phyloP scores from a whole-genome alignment of 129 eudicot species.

The Smallanthus sonchifolius region DNA sequence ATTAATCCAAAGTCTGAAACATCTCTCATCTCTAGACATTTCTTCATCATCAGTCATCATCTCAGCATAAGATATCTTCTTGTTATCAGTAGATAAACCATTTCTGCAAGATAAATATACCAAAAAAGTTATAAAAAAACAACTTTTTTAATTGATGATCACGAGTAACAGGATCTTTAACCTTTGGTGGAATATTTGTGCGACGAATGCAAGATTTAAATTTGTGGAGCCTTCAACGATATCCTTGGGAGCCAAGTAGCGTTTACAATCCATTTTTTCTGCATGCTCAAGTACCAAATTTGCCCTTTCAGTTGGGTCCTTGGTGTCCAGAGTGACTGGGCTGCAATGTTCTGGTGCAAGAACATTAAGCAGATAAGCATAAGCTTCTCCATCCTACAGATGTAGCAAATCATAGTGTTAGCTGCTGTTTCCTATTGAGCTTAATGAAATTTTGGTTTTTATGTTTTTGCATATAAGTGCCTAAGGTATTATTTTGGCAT shows the following conservation, averaged over 20 bases:
- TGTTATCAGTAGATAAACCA: slow-evolving; percentile 83
- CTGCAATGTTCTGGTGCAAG: slow-evolving; percentile 95
- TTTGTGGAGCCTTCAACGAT: slow-evolving; percentile 82
- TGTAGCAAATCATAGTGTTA: slow-evolving; percentile 8
- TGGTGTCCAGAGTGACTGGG: slow-evolving; percentile 80
- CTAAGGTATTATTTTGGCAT: too few relatives aligned
- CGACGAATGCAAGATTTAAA: slow-evolving; percentile 89
- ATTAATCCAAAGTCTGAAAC: slow-evolving; percentile 90
- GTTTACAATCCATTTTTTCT: slow-evolving; percentile 88
- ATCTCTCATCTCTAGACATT: slow-evolving; percentile 92
- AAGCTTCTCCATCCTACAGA: slow-evolving; percentile 92
- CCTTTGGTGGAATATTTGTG: slow-evolving; percentile 95
- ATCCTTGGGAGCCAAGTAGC: slow-evolving; percentile 77
- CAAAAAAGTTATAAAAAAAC: background rate
- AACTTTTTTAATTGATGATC: background rate
- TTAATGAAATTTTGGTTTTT: background rate
- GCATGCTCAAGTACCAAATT: slow-evolving; percentile 93
- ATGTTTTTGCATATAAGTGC: too few relatives aligned
- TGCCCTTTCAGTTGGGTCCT: slow-evolving; percentile 86
- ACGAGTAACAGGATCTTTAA: slow-evolving; percentile 4
- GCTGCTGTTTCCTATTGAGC: background rate
- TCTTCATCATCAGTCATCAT: slow-evolving; percentile 95
- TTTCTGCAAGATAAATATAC: slow-evolving; percentile 40
- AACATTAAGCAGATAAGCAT: slow-evolving; percentile 92
- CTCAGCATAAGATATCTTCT: slow-evolving; percentile 88